phyloP scores from a whole-genome alignment of 208 protist genomes.

The Porcisia deanei region DNA sequence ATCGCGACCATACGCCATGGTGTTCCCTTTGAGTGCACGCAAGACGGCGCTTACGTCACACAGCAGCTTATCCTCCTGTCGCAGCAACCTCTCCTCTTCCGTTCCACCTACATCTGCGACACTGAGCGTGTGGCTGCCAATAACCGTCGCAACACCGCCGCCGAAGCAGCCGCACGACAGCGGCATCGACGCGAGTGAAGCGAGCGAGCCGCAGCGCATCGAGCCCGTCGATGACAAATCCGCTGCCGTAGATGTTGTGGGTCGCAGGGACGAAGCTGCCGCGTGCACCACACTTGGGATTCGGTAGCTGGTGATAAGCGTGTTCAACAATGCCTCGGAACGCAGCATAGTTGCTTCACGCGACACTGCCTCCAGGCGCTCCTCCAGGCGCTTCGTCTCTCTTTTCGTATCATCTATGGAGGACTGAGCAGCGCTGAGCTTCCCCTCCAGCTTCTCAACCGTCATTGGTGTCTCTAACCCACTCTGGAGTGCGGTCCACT shows the following conservation, averaged over 20 bases:
- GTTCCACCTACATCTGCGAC: not conserved
- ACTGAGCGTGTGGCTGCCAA: not conserved
- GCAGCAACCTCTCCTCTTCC: constrained; percentile 8
- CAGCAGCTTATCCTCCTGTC: constrained; percentile 21
- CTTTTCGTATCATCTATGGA: constrained; percentile 14
- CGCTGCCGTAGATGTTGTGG: not conserved
- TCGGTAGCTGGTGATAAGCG: constrained; percentile 36
- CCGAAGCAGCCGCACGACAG: not conserved
- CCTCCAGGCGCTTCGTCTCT: constrained; percentile 17
- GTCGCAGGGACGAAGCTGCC: not conserved
- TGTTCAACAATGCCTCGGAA: constrained; percentile 24
- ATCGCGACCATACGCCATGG: constrained; percentile 50
- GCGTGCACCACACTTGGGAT: constrained; percentile 7
- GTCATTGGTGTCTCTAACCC: constrained; percentile 33
- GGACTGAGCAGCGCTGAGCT: constrained; percentile 34
- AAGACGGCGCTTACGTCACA: constrained; percentile 41
- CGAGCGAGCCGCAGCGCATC: constrained; percentile 4
- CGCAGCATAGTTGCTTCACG: constrained; percentile 31
- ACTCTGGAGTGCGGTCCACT: constrained; percentile 57
- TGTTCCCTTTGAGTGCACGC: constrained; percentile 55
- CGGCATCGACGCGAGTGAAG: not conserved
- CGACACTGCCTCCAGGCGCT: constrained; percentile 12
- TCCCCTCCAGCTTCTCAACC: constrained; percentile 29
- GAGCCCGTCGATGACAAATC: constrained; percentile 1
- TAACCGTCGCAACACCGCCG: not conserved